Conservation (phyloP, 805 yeast species). For the Spathaspora passalidarum region DNA sequence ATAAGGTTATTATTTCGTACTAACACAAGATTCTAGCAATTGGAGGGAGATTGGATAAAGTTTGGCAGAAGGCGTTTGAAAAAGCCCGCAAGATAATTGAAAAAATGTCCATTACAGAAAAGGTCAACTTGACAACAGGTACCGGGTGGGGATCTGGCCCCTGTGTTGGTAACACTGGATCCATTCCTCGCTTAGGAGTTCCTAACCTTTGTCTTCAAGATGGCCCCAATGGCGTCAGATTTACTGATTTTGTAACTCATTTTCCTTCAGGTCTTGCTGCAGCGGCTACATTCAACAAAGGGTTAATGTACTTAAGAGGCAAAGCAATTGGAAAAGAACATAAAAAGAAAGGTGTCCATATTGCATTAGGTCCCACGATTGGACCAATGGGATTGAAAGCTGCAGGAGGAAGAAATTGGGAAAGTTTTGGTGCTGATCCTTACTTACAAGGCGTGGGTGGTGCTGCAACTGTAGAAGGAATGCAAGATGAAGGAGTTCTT, state of each 20-base stretch:
- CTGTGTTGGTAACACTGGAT: conserved; percentile 60
- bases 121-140: conserved; percentile 62
- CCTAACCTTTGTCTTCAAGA: conserved; percentile 59
- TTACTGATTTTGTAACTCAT: conserved; percentile 53
- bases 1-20: conserved; percentile 1
- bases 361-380: conserved; percentile 53
- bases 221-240: conserved; percentile 60
- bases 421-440: conserved; percentile 61
- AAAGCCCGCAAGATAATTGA: conserved; percentile 55
- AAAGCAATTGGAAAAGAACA: conserved; percentile 57
- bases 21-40: conserved; percentile 18
- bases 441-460: conserved; percentile 56
- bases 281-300: conserved; percentile 56
- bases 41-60: conserved; percentile 48
- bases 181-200: conserved; percentile 52
- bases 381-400: conserved; percentile 65
- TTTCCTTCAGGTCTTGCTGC: conserved; percentile 60
- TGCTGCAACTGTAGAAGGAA: conserved; percentile 50
- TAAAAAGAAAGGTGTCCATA: conserved; percentile 51
- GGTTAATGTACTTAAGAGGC: conserved; percentile 50
- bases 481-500: conserved; percentile 56
- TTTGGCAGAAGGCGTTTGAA: conserved; percentile 57
- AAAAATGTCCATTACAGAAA: conserved; percentile 55
- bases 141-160: conserved; percentile 64
- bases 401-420: conserved; percentile 65